Base-by-base conservation (phyloP, 2,329 filamentous ascomycete genomes). In the Fonsecaea nubica region DNA sequence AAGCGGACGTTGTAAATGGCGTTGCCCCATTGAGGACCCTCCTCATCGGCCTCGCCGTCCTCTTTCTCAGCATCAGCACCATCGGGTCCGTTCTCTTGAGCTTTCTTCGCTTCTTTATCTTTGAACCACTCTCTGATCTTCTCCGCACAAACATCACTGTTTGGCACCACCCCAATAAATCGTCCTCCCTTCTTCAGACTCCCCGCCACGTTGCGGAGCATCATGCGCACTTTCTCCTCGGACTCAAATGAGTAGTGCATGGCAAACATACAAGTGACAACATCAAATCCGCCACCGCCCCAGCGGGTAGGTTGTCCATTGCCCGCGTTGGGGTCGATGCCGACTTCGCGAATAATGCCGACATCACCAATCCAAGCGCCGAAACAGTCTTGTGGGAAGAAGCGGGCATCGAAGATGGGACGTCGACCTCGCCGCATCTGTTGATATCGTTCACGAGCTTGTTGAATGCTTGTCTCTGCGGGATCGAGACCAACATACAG, bases 191-290 rank as follows among this genome's bases (percentile, higher is more conserved):
- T 97, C 78, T 94, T 97, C 74, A 99, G 80, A 1, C 91, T 87
- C 0, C 93, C 91, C 0, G 95, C 90, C 2, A 99, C 94, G 75
- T 99, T 99, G 74, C 89, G 87, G 63, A 99, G 85, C 95, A 99
- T 98, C 69, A 88, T 91, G 53, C 92, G 88, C 1, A 94, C 92
- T 78, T 97, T 96, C 56, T 88, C 87, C 78, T 99, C 94, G 60
- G 85, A 92, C 81, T 98, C 95, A 73, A 98, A 99, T 5, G 95
- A 93, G 77, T 99, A 99, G 80, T 99, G 95, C 89, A 99, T 95
- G 75, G 93, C 96, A 79, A 99, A 99, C 95, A 99, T 99, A 87
- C 97, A 97, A 76, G 90, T 93, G 69, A 99, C 94, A 50, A 98
- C 91, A 76, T 99, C 95, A 74, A 98, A 99, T 3, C 94, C 93